Base-by-base conservation (phyloP, 805 yeast species). In the Wickerhamomyces strasburgensis region DNA sequence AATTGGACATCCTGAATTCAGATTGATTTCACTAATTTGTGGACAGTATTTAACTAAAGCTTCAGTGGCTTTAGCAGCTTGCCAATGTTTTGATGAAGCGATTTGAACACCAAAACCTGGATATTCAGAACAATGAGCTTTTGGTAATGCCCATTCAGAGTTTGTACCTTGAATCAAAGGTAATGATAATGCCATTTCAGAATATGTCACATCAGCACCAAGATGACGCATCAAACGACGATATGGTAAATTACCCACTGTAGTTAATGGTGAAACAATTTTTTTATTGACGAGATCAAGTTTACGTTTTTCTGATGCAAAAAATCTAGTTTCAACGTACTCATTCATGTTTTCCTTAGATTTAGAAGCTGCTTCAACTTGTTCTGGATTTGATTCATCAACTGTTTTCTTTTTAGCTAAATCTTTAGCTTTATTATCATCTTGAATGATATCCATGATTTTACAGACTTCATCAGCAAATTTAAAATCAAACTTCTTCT, bases 1-100 rank as follows among this genome's bases (percentile, higher is more conserved):
- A 48, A 93, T 93, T 13, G 99, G 99, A 60, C 99, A 93, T 3
- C 99, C 99, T 56, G 95, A 83, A 62, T 93, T 93, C 52, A 93
- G 72, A 57, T 93, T 93, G 46, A 93, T 67, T 55, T 93, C 98
- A 21, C 82, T 73, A n/a, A 84, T 75, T 39, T 71, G 58, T 11
- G 78, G 65, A 16, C 83, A 72, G 35, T 74, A 71, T 39, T 71
- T 69, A 14, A 73, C 65, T 16, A 86, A 62, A 7, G 81, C 78
- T 59, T 93, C 96, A n/a, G 93, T 80, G 2, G 96, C 95, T 59
- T 87, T 87, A 19, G 87, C 75, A 3, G 95, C 95, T 51, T 88
- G 94, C 94, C 95, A 87, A 40, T 84, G 87, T 60, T 89, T 89
- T 13, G 88, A 67, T 16, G 95, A 76, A 3, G 98, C 97, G 28